Base-by-base conservation (phyloP, 306 rosid species). In the Prunus fruticosa region DNA sequence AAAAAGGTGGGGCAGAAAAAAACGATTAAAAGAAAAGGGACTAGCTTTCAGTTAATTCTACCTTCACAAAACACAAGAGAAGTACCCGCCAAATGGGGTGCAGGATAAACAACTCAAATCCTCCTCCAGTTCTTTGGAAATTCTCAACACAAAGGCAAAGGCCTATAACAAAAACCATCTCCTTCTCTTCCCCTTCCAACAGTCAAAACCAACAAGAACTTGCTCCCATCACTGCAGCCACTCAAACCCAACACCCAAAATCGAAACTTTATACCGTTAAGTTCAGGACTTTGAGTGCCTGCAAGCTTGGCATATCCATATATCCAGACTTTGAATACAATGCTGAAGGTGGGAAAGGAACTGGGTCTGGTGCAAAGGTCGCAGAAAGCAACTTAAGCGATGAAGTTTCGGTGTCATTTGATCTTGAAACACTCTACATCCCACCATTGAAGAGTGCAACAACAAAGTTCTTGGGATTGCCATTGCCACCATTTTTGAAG, bases 401-500 rank as follows among this genome's bases (percentile, higher is more conserved):
- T 70, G 86, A 81, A 22, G 65, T 90, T 79, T 83, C 65, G n/a
- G 90, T 92, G 68, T 89, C 86, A 46, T 95, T 95, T 87, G 98
- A 92, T 83, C 9, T 86, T 53, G 81, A 77, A 34, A 86, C 91
- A 20, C 77, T 92, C 58, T 94, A 86, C 47, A 90, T 94, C 73
- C 97, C 98, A 9, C 85, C 97, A 56, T 56, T 94, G 79, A 87
- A 89, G 61, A 86, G 87, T 77, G 77, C 88, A 62, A 92, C 97
- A 14, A 85, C 97, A 28, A 94, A 83, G 89, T 86, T 92, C 85
- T 82, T 95, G 77, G 97, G 97, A 56, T 83, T 92, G 71, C 88
- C 97, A 30, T 78, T 94, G 89, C 98, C 96, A 22, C 97, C 97
- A 15, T 87, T 94, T 84, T 78, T 94, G 82, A 92, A 78, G 91